Percentiles rank a stretch among this genome's conserved stretches.
phyloP scores from a whole-genome alignment of 2,329 filamentous ascomycete species.

The Xylariales sp. region DNA sequence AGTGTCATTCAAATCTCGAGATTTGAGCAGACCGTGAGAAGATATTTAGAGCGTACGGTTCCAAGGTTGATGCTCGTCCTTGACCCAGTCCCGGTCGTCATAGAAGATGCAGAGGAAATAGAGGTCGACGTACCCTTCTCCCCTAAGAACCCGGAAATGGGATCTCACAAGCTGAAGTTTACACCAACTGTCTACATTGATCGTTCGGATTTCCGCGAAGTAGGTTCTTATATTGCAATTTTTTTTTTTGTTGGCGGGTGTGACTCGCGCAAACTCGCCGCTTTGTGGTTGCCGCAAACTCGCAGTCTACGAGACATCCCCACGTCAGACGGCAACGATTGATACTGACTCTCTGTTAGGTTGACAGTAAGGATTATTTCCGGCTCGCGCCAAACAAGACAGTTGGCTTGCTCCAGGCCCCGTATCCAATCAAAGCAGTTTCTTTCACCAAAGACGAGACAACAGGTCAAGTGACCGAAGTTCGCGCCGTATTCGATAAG shows the following conservation, averaged over 20 bases:
- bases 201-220: constrained; percentile 78
- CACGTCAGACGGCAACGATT: too few species aligned
- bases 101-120: constrained; percentile 80
- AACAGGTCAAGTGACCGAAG: constrained; percentile 71
- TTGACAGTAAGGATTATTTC: constrained; percentile 79
- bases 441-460: constrained; percentile 74
- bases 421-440: constrained; percentile 75
- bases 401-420: constrained; percentile 78
- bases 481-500: constrained; percentile 76
- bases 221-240: background rate
- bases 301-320: too few species aligned
- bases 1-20: constrained; percentile 82
- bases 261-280: background rate
- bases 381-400: constrained; percentile 79
- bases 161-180: constrained; percentile 70
- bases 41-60: constrained; percentile 88
- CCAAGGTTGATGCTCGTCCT: constrained; percentile 90
- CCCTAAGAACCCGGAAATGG: constrained; percentile 79
- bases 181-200: constrained; percentile 89
- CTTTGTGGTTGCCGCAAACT: too few species aligned
- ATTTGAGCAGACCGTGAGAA: constrained; percentile 87
- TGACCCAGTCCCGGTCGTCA: constrained; percentile 84
- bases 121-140: constrained; percentile 82
- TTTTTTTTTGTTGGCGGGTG: background rate
- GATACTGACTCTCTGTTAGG: constrained; percentile 42